A percentile compares a stretch with the other conserved stretches of the same genome.
Conservation (phyloP, 495 filamentous ascomycete genomes). For the Penicillium pulvis region DNA sequence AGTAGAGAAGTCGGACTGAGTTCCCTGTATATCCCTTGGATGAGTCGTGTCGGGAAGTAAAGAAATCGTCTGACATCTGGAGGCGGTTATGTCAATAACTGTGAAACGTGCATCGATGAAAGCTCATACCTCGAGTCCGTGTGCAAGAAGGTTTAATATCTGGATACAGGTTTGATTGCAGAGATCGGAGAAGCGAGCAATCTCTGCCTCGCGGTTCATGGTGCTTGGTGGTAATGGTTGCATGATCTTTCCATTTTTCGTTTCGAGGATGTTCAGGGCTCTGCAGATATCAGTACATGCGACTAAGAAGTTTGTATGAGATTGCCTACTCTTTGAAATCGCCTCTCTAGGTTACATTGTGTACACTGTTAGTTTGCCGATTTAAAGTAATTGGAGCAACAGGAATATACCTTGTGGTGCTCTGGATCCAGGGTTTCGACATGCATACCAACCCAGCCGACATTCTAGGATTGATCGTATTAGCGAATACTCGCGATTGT, state of each 20-base stretch:
- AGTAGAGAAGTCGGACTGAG: constrained; percentile 71
- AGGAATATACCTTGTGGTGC: constrained; percentile 60
- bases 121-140: constrained; percentile 58
- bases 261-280: constrained; percentile 79
- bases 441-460: constrained; percentile 78
- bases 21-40: constrained; percentile 58
- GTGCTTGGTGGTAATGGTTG: constrained; percentile 69
- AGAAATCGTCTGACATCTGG: constrained; percentile 56
- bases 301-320: no score
- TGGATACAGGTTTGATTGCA: constrained; percentile 68
- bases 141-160: constrained; percentile 68
- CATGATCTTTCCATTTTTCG: constrained; percentile 59
- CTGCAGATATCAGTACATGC: constrained; percentile 37
- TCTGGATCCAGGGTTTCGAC: constrained; percentile 78
- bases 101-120: not conserved
- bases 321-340: constrained; percentile 16
- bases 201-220: constrained; percentile 46
- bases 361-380: no score
- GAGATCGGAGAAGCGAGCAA: constrained; percentile 58
- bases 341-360: not conserved
- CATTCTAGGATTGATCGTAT: constrained; percentile 49
- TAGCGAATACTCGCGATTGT: not conserved
- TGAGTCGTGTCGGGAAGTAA: constrained; percentile 63
- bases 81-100: not conserved
- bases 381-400: no score